Evolutionary conservation across 2,329 filamentous ascomycete species (phyloP).

Genomic region (Nigrospora osmanthi): DNA sequence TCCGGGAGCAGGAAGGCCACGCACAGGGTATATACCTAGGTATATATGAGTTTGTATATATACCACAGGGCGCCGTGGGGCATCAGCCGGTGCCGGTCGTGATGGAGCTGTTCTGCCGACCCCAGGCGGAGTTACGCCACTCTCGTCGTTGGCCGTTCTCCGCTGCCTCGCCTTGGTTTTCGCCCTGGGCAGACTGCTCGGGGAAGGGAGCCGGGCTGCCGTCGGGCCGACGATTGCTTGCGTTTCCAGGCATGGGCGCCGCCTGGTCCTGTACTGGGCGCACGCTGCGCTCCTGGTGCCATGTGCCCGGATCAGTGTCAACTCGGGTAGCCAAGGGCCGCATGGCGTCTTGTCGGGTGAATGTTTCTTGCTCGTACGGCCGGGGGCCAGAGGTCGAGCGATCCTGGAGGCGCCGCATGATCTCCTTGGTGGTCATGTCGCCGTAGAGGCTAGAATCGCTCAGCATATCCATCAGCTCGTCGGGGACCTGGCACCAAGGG

Average conservation of each 20-base stretch:
- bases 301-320: constrained; percentile 79
- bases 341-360: constrained; percentile 50
- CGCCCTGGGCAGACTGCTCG: constrained; percentile 35
- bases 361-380: constrained; percentile 53
- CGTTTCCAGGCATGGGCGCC: constrained; percentile 26
- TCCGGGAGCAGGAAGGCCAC: not conserved
- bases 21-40: not conserved
- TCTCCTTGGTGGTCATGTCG: constrained; percentile 95
- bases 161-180: constrained; percentile 29
- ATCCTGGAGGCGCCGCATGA: constrained; percentile 86
- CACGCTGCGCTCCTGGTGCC: constrained; percentile 78
- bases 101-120: constrained; percentile 40
- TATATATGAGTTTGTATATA: not conserved
- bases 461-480: constrained; percentile 80
- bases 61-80: not conserved
- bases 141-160: constrained; percentile 40
- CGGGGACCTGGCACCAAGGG: constrained; percentile 63
- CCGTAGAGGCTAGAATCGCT: constrained; percentile 78
- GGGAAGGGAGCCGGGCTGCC: constrained; percentile 36
- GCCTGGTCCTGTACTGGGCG: constrained; percentile 64
- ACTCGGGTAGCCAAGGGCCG: constrained; percentile 55
- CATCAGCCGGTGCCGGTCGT: constrained; percentile 34
- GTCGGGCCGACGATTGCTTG: constrained; percentile 41
- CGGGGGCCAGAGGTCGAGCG: constrained; percentile 47
- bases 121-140: constrained; percentile 51